Conservation (phyloP, 345 rosid genomes). For the Heritiera littoralis region DNA sequence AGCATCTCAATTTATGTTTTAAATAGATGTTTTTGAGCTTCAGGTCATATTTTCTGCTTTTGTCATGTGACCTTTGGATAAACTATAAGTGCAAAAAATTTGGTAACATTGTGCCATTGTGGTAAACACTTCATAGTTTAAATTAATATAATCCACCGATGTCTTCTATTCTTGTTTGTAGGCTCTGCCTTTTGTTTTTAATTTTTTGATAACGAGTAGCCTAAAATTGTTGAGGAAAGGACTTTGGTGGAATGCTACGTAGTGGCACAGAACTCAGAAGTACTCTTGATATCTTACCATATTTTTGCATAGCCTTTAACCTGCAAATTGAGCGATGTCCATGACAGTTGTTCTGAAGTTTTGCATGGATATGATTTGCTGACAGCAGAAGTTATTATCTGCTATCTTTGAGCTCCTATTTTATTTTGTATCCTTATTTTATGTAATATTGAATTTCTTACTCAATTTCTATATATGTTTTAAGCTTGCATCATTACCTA, state of each 20-base stretch:
- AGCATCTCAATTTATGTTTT: background rate
- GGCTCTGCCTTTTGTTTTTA: background rate
- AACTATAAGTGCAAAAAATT: background rate
- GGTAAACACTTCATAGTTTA: background rate
- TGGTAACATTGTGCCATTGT: background rate
- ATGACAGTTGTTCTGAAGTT: background rate
- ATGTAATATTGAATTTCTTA: background rate
- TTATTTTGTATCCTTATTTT: background rate
- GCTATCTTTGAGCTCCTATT: background rate
- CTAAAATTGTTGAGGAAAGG: background rate
- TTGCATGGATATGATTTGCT: background rate
- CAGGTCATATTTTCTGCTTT: background rate
- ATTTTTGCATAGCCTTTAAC: background rate
- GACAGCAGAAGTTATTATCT: background rate
- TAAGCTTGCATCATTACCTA: background rate
- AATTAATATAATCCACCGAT: background rate
- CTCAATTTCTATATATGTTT: background rate
- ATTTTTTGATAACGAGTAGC: background rate
- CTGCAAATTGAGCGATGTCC: background rate
- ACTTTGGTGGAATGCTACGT: background rate
- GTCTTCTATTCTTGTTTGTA: background rate
- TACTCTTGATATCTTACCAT: background rate
- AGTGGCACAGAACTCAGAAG: background rate
- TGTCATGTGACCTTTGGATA: background rate
- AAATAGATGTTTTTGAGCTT: background rate